Base-by-base conservation (phyloP, 2,329 filamentous ascomycete species). In the Aspergillus tubingensis region DNA sequence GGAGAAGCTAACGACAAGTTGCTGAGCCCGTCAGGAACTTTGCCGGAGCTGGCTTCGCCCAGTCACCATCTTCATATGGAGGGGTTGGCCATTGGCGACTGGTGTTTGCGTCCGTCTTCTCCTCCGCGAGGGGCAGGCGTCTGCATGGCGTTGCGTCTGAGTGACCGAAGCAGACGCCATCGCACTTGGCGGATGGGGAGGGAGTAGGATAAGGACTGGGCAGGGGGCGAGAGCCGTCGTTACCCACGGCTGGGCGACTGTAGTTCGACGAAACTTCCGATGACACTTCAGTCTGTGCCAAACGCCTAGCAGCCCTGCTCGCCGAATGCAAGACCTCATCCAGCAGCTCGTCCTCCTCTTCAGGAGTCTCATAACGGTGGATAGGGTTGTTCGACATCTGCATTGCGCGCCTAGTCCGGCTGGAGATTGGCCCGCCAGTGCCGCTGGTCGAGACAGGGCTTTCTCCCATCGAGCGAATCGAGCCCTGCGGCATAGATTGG, bases 321-420 rank as follows among this genome's bases (percentile, higher is more conserved):
- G 92, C 91, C 5, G 91, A 91, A 52, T 88, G 85, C 44, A 97
- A 82, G 19, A 88, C 92, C 77, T 99, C 95, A 67, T 97, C 93
- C 8, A 98, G 83, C 8, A 99, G 84, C 77, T 99, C 95, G 61
- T 99, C 95, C 72, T 98, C 94, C 76, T 99, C 95, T 70, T 96
- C 93, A 1, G 95, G 92, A 0, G 93, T 93, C 72, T 99, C 95
- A 73, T 98, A 97, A 63, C 91, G 89, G 69, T 91, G 89, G 52
- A 90, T 87, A 4, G 90, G 90, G 63, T 92, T 89, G 4, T 83
- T 81, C 13, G 91, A 88, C 74, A 83, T 81, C 62, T 86, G 83
- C 50, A 96, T 85, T 11, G 91, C 89, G 62, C 92, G 85, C 60
- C 94, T 84, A 13, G 92, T 95, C 63, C 93, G 85, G 74, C 89